These are phyloP conservation scores for Aspergillus campestris DNA, from an alignment of 495 filamentous ascomycete species.

Conservation along the genomic window DNA sequence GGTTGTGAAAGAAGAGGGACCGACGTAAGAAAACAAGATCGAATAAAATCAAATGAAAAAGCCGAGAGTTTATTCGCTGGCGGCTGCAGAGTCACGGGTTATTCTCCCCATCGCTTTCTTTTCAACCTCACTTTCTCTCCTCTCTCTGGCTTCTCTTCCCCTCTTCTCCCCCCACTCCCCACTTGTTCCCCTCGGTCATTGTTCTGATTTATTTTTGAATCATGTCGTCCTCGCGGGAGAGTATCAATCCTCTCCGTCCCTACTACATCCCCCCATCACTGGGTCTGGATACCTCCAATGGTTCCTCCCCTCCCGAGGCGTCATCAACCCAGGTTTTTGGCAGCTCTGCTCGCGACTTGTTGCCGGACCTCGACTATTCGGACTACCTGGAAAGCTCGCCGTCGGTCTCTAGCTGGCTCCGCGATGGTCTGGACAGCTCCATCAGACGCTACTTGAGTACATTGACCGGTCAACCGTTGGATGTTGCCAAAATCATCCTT, in stretches of 20 bases:
- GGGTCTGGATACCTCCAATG: slow-evolving; percentile 37
- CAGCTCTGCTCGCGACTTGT: slow-evolving; percentile 71
- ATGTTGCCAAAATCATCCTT: slow-evolving; percentile 88
- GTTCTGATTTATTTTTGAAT: background rate
- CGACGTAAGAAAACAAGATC: slow-evolving; percentile 3
- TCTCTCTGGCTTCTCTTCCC: slow-evolving; percentile 4
- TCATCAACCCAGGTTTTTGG: slow-evolving; percentile 46
- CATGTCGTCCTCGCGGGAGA: slow-evolving; percentile 43
- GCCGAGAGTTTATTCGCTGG: slow-evolving; percentile 15
- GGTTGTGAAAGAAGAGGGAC: background rate
- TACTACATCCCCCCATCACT: slow-evolving; percentile 89
- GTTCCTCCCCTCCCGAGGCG: slow-evolving; percentile 33
- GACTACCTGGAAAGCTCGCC: slow-evolving; percentile 78
- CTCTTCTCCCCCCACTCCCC: slow-evolving; percentile 7
- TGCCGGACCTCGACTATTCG: slow-evolving; percentile 80
- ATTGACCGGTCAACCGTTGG: slow-evolving; percentile 87
- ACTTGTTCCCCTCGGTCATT: background rate
- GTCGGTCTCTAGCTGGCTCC: slow-evolving; percentile 60
- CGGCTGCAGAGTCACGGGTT: slow-evolving; percentile 2
- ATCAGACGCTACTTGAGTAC: slow-evolving; percentile 79
- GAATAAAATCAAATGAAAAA: slow-evolving; percentile 14
- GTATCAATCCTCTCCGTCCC: slow-evolving; percentile 83
- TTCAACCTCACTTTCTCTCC: slow-evolving; percentile 7
- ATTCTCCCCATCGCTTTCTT: background rate
- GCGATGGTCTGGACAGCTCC: slow-evolving; percentile 66